Conservation (phyloP, 176 grass and related monocot genomes). For the Lolium multiflorum region DNA sequence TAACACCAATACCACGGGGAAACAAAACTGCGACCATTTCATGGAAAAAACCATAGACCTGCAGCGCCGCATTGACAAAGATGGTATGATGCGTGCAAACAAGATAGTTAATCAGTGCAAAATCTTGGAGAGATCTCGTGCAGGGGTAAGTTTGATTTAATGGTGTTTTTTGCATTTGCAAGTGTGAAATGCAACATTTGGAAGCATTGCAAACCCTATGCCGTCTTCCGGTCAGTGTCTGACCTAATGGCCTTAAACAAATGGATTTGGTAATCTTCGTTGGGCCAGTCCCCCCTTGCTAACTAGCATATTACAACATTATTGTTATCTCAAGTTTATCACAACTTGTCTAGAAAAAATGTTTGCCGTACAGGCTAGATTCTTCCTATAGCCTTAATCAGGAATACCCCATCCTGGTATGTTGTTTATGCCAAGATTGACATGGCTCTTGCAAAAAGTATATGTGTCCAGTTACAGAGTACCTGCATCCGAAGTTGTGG, state of each 20-base stretch:
- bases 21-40: no score
- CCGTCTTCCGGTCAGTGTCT: constrained; percentile 34
- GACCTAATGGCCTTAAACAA: constrained; percentile 39
- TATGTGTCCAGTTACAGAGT: not conserved
- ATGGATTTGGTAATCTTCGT: not conserved
- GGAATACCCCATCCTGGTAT: not conserved
- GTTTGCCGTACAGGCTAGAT: constrained; percentile 42
- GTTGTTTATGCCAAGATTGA: constrained; percentile 8
- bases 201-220: constrained; percentile 45
- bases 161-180: not conserved
- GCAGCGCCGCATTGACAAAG: constrained; percentile 5
- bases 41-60: not conserved
- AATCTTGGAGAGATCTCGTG: constrained; percentile 32
- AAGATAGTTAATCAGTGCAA: constrained; percentile 33
- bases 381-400: constrained; percentile 37
- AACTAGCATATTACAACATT: constrained; percentile 18
- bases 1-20: no score
- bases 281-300: constrained; percentile 5
- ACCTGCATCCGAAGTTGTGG: not conserved
- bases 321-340: constrained; percentile 27
- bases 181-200: constrained; percentile 52
- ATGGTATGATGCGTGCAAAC: constrained; percentile 9
- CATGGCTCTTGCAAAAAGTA: constrained; percentile 23
- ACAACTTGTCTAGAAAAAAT: constrained; percentile 35
- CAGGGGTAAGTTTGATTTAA: constrained; percentile 34